These are phyloP conservation scores for Tetracladium marchalianum DNA, from an alignment of 495 filamentous ascomycete genomes.

Conservation along the genomic window DNA sequence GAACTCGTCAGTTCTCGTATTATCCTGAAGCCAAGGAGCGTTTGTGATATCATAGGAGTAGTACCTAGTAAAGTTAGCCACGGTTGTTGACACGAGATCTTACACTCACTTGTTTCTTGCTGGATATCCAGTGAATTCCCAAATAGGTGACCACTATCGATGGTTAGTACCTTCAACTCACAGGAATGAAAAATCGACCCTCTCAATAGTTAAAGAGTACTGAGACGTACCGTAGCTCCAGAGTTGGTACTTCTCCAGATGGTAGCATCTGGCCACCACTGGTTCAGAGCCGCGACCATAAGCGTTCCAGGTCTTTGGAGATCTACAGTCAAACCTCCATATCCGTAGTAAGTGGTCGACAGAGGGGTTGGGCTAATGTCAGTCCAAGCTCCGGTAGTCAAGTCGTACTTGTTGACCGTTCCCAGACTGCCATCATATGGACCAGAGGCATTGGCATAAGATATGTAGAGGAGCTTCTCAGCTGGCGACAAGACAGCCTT, in stretches of 20 bases:
- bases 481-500: conserved; percentile 41
- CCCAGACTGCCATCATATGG: conserved; percentile 45
- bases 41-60: conserved; percentile 25
- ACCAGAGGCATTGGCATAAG: conserved; percentile 43
- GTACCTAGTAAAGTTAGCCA: conserved; percentile 26
- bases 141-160: conserved; percentile 35
- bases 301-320: conserved; percentile 43
- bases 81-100: background rate
- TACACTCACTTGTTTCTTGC: conserved; percentile 22
- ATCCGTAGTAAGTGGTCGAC: conserved; percentile 36
- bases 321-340: conserved; percentile 46
- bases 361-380: conserved; percentile 43
- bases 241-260: conserved; percentile 44
- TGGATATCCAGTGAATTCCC: conserved; percentile 42
- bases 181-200: background rate
- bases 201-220: background rate
- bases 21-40: conserved; percentile 22
- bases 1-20: conserved; percentile 15
- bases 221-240: conserved; percentile 21
- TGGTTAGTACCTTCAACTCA: too few relatives aligned
- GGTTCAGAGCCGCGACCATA: conserved; percentile 45
- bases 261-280: conserved; percentile 49
- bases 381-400: conserved; percentile 36
- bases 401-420: conserved; percentile 40
- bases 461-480: conserved; percentile 46